phyloP scores from a whole-genome alignment of 106 monocot genomes.

The Dendrobium chrysotoxum region DNA sequence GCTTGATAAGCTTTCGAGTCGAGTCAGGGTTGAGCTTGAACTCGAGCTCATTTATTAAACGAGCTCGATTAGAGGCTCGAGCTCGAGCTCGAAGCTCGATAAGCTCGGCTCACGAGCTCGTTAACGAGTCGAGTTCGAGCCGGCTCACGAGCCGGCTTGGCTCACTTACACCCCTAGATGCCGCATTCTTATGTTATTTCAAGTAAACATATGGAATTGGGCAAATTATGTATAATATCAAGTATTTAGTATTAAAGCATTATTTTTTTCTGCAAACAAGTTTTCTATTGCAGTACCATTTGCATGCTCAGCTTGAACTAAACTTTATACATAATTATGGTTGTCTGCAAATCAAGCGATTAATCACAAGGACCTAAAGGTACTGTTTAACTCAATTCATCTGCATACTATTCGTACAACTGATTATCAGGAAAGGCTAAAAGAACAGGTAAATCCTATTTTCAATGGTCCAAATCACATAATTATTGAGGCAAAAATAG shows the following conservation, averaged over 20 bases:
- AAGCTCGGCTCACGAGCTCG: too few relatives aligned
- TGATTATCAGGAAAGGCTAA: not conserved
- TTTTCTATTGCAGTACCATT: not conserved
- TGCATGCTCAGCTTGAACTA: not conserved
- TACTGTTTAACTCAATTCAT: not conserved
- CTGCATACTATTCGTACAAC: not conserved
- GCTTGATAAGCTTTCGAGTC: too few relatives aligned
- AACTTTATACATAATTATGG: not conserved
- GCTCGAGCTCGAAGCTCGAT: too few relatives aligned
- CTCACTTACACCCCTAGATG: too few relatives aligned
- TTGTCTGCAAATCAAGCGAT: not conserved
- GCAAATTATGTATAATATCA: not conserved
- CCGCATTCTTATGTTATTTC: not conserved
- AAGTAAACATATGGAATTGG: not conserved
- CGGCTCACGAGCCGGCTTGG: too few relatives aligned
- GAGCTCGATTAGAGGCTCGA: too few relatives aligned
- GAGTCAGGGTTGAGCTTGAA: too few relatives aligned
- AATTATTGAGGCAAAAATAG: not conserved
- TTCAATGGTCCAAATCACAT: not conserved
- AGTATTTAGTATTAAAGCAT: not conserved
- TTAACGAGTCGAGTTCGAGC: too few relatives aligned
- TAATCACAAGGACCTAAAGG: not conserved
- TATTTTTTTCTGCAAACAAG: not conserved
- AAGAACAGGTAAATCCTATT: not conserved
- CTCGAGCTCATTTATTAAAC: too few relatives aligned